Percentiles rank a stretch among this genome's conserved stretches.
Evolutionary conservation across 2,329 filamentous ascomycete species (phyloP).

Genomic region (Peltaster fructicola): DNA sequence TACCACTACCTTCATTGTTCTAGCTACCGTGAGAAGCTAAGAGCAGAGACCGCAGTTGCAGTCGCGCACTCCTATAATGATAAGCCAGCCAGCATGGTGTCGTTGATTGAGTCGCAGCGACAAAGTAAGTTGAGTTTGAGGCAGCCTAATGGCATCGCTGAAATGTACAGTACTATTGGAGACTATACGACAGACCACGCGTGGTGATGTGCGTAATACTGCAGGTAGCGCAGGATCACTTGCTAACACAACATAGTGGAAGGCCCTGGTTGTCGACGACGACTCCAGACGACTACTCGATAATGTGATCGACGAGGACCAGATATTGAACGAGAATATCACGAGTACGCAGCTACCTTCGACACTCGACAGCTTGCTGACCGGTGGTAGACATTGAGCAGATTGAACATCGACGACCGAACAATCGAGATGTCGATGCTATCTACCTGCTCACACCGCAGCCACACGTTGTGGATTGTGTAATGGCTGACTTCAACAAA

Average conservation of each 20-base stretch:
- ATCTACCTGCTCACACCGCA: conserved; percentile 81
- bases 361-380: conserved; percentile 13
- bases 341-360: conserved; percentile 47
- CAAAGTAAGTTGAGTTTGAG: conserved; percentile 38
- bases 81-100: conserved; percentile 50
- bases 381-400: conserved; percentile 62
- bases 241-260: conserved; percentile 50
- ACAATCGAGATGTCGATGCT: conserved; percentile 81
- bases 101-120: conserved; percentile 70
- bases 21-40: no score
- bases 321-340: conserved; percentile 91
- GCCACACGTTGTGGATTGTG: conserved; percentile 77
- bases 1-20: no score
- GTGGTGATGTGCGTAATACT: conserved; percentile 41
- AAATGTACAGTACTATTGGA: conserved; percentile 46
- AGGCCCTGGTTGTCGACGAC: conserved; percentile 82
- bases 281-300: conserved; percentile 70
- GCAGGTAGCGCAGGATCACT: not conserved
- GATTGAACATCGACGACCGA: conserved; percentile 70
- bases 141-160: conserved; percentile 4
- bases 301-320: conserved; percentile 85
- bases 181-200: conserved; percentile 60
- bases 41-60: no score
- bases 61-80: no score
- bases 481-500: conserved; percentile 81